A percentile compares a stretch with the other conserved stretches of the same genome.
These are phyloP conservation scores for Phialocephala subalpina DNA, from an alignment of 2,329 filamentous ascomycete genomes.

Conservation along the genomic window DNA sequence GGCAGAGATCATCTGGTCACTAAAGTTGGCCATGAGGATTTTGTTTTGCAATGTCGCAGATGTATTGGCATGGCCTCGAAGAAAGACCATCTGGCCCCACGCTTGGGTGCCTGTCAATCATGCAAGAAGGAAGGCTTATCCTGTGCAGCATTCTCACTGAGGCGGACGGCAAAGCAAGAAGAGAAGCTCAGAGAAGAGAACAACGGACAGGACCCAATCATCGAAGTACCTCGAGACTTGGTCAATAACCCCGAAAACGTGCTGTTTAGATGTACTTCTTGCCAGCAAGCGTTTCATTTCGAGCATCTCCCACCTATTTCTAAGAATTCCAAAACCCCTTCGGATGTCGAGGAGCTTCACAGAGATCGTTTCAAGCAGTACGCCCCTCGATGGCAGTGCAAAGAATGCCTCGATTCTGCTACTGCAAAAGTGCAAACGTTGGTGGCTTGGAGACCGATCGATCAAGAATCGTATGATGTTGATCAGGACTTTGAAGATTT, in stretches of 20 bases:
- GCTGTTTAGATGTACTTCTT: constrained; percentile 83
- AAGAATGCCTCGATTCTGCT: constrained; percentile 72
- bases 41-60: constrained; percentile 88
- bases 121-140: constrained; percentile 73
- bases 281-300: constrained; percentile 82
- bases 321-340: constrained; percentile 45
- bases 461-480: constrained; percentile 61
- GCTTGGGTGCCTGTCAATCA: constrained; percentile 73
- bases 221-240: constrained; percentile 64
- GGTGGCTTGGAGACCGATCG: constrained; percentile 84
- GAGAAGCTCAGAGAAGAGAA: constrained; percentile 85
- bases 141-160: constrained; percentile 78
- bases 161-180: constrained; percentile 79
- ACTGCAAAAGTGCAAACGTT: constrained; percentile 76
- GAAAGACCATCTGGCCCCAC: constrained; percentile 75
- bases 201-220: constrained; percentile 78
- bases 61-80: constrained; percentile 76
- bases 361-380: constrained; percentile 77
- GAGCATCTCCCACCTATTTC: constrained; percentile 72
- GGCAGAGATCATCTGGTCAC: constrained; percentile 87
- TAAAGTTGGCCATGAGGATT: constrained; percentile 78
- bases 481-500: constrained; percentile 63
- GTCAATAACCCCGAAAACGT: constrained; percentile 81
- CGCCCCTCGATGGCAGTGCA: constrained; percentile 78
- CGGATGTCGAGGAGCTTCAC: constrained; percentile 57